phyloP scores from a whole-genome alignment of 2,329 filamentous ascomycete genomes.

The Nemania abortiva region DNA sequence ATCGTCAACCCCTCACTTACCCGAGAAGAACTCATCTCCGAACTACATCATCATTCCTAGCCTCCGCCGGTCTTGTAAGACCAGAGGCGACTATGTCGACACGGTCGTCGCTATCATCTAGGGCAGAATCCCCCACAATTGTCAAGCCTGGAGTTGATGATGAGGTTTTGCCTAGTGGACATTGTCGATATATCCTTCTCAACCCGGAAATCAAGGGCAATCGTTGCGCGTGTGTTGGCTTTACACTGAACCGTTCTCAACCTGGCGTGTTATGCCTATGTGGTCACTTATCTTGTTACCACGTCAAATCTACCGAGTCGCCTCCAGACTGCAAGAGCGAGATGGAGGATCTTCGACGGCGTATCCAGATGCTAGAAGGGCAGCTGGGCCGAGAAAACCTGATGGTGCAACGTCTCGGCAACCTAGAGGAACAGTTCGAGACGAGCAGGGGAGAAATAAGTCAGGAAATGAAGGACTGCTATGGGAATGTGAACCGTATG shows the following conservation, averaged over 20 bases:
- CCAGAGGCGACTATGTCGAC: conserved; percentile 44
- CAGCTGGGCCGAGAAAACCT: conserved; percentile 55
- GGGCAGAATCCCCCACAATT: conserved; percentile 41
- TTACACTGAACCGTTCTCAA: conserved; percentile 65
- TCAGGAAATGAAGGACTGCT: conserved; percentile 66
- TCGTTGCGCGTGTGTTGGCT: conserved; percentile 69
- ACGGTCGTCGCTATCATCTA: conserved; percentile 48
- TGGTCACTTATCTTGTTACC: conserved; percentile 71
- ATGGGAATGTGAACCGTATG: conserved; percentile 65
- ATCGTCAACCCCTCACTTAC: conserved; percentile 12
- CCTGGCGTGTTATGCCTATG: conserved; percentile 69
- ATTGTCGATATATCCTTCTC: conserved; percentile 70
- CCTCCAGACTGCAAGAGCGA: conserved; percentile 59
- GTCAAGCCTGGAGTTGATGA: conserved; percentile 54
- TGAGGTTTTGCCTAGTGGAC: conserved; percentile 65
- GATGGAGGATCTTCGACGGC: conserved; percentile 62
- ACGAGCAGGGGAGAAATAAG: conserved; percentile 63
- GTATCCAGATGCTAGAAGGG: conserved; percentile 59
- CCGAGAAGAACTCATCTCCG: conserved; percentile 10
- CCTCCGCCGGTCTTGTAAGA: conserved; percentile 15
- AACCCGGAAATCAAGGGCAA: conserved; percentile 68
- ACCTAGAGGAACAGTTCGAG: conserved; percentile 67
- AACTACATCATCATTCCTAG: conserved; percentile 2
- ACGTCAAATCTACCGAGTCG: conserved; percentile 62
- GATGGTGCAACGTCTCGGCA: conserved; percentile 59